phyloP scores from a whole-genome alignment of 1,284 basidiomycete genomes.

The Cryptococcus neoformans region DNA sequence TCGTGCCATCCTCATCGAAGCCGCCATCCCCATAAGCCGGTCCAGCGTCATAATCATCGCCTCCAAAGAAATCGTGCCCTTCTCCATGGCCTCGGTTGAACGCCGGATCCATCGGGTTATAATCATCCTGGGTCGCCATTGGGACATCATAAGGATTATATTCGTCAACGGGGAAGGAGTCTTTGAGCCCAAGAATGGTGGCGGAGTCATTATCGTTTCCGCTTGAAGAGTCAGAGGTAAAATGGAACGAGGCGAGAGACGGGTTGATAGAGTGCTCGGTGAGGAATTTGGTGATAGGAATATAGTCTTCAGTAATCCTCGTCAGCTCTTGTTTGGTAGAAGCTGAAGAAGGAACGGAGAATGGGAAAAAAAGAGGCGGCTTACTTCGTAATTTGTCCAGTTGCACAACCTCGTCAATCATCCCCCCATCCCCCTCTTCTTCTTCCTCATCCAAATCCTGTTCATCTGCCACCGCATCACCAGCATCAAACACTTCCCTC shows the following conservation, averaged over 20 bases:
- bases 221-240: slow-evolving; percentile 59
- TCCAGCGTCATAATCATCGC: slow-evolving; percentile 68
- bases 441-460: slow-evolving; percentile 70
- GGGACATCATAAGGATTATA: slow-evolving; percentile 3
- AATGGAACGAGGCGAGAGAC: slow-evolving; percentile 75
- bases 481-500: slow-evolving; percentile 93
- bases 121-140: not conserved
- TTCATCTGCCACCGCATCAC: slow-evolving; percentile 73
- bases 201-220: slow-evolving; percentile 50
- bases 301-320: slow-evolving; percentile 55
- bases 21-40: slow-evolving; percentile 56
- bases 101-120: not conserved
- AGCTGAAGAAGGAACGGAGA: too few species aligned
- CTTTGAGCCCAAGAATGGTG: slow-evolving; percentile 30
- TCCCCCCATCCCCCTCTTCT: slow-evolving; percentile 42
- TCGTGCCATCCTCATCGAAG: slow-evolving; percentile 44
- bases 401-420: slow-evolving; percentile 37
- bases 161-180: slow-evolving; percentile 4
- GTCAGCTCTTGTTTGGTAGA: too few species aligned
- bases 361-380: slow-evolving; percentile 29
- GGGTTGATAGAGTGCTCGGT: slow-evolving; percentile 72
- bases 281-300: slow-evolving; percentile 63
- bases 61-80: slow-evolving; percentile 53
- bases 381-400: slow-evolving; percentile 65
- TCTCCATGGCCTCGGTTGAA: slow-evolving; percentile 5